A percentile compares a stretch with the other conserved stretches of the same genome.
These are phyloP conservation scores for Cercospora janseana DNA, from an alignment of 2,329 filamentous ascomycete genomes.

Conservation along the genomic window DNA sequence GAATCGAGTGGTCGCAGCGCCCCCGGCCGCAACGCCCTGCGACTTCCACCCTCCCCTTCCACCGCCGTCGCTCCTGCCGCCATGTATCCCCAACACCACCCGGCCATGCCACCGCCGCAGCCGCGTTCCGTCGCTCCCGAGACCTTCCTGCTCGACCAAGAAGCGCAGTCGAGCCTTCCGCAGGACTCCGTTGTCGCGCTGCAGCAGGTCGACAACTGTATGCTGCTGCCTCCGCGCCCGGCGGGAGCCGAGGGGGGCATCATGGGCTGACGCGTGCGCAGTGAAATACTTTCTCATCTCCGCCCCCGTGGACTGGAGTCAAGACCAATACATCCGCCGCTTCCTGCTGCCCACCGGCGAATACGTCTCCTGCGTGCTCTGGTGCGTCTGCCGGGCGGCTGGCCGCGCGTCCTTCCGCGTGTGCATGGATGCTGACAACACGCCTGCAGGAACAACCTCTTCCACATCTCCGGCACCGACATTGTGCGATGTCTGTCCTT, in stretches of 20 bases:
- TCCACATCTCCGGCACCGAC: constrained; percentile 98
- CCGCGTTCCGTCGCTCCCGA: constrained; percentile 71
- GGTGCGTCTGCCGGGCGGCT: constrained; percentile 51
- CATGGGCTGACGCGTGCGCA: constrained; percentile 46
- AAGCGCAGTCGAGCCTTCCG: constrained; percentile 93
- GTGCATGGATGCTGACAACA: constrained; percentile 12
- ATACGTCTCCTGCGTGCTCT: constrained; percentile 97
- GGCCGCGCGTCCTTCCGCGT: constrained; percentile 12
- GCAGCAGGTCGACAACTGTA: constrained; percentile 97
- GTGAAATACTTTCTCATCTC: constrained; percentile 99
- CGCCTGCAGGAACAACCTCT: constrained; percentile 80
- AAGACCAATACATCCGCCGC: constrained; percentile 92
- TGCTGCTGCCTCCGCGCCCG: constrained; percentile 40
- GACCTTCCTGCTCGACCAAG: constrained; percentile 96
- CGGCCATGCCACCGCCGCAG: constrained; percentile 85
- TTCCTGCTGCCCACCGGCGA: constrained; percentile 96
- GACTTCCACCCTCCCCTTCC: neutral
- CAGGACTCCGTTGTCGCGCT: constrained; percentile 95
- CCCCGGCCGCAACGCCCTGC: constrained; percentile 4
- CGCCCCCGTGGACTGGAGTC: constrained; percentile 94
- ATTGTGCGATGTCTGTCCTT: constrained; percentile 98
- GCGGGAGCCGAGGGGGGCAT: neutral
- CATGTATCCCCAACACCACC: constrained; percentile 59
- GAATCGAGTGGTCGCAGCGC: constrained; percentile 9
- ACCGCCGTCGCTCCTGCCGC: constrained; percentile 6